Evolutionary conservation across 164 flowering plant species (phyloP).

Genomic region (Cinnamomum micranthum): DNA sequence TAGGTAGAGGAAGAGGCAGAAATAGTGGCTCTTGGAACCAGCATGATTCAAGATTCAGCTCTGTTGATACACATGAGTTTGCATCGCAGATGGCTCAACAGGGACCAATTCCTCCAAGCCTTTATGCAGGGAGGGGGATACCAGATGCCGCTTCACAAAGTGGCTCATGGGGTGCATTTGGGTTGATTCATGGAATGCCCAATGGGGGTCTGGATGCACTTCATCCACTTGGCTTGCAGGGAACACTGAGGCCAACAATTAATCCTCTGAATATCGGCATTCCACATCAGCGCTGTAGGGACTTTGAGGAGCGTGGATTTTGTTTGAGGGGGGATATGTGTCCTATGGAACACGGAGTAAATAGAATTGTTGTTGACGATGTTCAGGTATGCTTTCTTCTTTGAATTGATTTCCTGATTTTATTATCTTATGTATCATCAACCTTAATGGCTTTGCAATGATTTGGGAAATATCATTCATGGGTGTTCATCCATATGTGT

Average conservation of each 20-base stretch:
- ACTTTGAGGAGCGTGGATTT: conserved; percentile 97
- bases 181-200: conserved; percentile 64
- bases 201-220: conserved; percentile 70
- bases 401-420: not conserved
- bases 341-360: conserved; percentile 97
- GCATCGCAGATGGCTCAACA: conserved; percentile 61
- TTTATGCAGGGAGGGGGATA: conserved; percentile 68
- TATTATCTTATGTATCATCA: not conserved
- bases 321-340: conserved; percentile 97
- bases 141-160: conserved; percentile 52
- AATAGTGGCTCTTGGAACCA: conserved; percentile 50
- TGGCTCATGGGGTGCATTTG: conserved; percentile 71
- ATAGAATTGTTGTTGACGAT: conserved; percentile 91
- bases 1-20: conserved; percentile 73
- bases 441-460: not conserved
- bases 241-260: conserved; percentile 50
- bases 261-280: conserved; percentile 50
- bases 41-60: conserved; percentile 55
- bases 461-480: not conserved
- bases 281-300: conserved; percentile 79
- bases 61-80: conserved; percentile 41
- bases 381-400: conserved; percentile 64
- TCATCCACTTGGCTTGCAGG: conserved; percentile 65
- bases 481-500: not conserved
- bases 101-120: conserved; percentile 44